Conservation (phyloP, 2,329 filamentous ascomycete species). For the Botrytis hyacinthi region DNA sequence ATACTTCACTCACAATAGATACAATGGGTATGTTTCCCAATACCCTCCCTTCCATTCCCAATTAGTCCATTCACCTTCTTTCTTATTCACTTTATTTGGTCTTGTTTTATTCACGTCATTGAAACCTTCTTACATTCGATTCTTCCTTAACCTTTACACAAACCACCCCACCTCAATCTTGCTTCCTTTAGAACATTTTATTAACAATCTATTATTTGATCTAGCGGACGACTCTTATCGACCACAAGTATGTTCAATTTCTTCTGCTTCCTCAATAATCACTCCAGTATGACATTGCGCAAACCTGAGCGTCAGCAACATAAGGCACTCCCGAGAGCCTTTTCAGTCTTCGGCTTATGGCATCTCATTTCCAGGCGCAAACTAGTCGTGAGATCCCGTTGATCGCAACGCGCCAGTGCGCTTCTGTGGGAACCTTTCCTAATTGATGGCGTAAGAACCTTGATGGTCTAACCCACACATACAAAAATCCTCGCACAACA, state of each 20-base stretch:
- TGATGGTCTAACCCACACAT: conserved; percentile 24
- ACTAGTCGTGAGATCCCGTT: conserved; percentile 19
- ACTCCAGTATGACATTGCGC: conserved; percentile 9
- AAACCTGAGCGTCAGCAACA: conserved; percentile 10
- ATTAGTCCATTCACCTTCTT: conserved; percentile 20
- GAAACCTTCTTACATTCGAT: conserved; percentile 3
- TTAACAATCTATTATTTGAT: conserved; percentile 19
- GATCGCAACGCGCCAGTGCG: conserved; percentile 19
- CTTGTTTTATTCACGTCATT: conserved; percentile 16
- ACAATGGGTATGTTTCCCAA: conserved; percentile 24
- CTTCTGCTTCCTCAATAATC: background rate
- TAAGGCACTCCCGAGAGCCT: conserved; percentile 5
- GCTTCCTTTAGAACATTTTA: conserved; percentile 1
- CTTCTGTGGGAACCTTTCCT: conserved; percentile 19
- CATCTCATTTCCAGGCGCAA: conserved; percentile 19
- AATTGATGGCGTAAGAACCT: conserved; percentile 25
- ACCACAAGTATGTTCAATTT: conserved; percentile 22
- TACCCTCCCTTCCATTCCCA: conserved; percentile 17
- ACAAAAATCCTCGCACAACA: conserved; percentile 4
- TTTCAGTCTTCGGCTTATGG: conserved; percentile 12
- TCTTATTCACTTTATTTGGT: conserved; percentile 18
- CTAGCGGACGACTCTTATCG: conserved; percentile 24
- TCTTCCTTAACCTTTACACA: conserved; percentile 19
- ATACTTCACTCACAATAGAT: conserved; percentile 20
- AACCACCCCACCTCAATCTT: conserved; percentile 18